A percentile compares a stretch with the other conserved stretches of the same genome.
phyloP scores from a whole-genome alignment of 1,139 yeast genomes.

The Blastobotrys buckinghamii region DNA sequence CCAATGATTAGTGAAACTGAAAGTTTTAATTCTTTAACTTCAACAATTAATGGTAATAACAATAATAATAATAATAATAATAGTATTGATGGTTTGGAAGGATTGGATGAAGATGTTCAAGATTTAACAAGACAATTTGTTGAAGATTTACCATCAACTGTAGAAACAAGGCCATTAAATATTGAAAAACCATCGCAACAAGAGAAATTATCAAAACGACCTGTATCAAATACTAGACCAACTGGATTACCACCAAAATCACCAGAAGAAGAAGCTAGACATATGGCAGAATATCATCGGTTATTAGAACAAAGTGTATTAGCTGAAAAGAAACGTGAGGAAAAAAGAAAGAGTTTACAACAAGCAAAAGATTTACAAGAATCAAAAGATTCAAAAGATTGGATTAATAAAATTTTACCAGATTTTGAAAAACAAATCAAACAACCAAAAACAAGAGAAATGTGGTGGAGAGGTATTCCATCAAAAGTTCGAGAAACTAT shows the following conservation, averaged over 20 bases:
- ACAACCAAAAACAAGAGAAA: conserved; percentile 42
- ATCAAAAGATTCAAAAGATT: conserved; percentile 31
- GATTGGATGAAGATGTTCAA: conserved; percentile 42
- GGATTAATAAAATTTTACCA: conserved; percentile 43
- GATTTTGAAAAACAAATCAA: conserved; percentile 35
- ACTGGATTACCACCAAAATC: conserved; percentile 64
- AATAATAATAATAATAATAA: neutral
- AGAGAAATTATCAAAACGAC: neutral
- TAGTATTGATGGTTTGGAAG: conserved; percentile 19
- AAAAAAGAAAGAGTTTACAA: conserved; percentile 26
- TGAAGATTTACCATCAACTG: conserved; percentile 17
- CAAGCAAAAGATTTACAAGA: conserved; percentile 27
- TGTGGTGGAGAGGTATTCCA: conserved; percentile 69
- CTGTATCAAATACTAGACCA: conserved; percentile 45
- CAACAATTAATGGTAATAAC: too few relatives aligned
- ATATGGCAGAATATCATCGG: conserved; percentile 49
- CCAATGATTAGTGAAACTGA: conserved; percentile 10
- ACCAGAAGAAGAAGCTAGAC: conserved; percentile 47
- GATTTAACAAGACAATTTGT: conserved; percentile 40
- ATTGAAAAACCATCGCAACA: neutral
- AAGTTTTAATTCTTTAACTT: neutral
- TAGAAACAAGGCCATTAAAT: neutral
- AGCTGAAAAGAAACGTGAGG: conserved; percentile 27
- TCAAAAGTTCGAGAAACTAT: conserved; percentile 41
- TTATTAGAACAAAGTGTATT: conserved; percentile 43